Evolutionary conservation across 208 protist species (phyloP).

Genomic region (Acanthamoeba healyi): DNA sequence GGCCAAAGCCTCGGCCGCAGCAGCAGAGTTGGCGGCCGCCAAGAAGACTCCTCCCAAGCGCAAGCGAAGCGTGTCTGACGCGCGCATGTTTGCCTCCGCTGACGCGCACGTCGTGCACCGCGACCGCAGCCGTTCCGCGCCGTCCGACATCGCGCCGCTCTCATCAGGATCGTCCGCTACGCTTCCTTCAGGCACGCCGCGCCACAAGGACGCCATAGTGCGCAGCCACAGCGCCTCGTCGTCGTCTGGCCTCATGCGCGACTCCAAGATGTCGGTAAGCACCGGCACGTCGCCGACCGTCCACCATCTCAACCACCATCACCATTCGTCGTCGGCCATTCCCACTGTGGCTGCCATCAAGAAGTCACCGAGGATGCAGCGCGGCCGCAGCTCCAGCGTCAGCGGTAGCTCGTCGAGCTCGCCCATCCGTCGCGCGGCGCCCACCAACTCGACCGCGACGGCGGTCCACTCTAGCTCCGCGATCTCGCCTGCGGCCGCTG

Average conservation of each 20-base stretch:
- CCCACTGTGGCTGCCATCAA: background rate
- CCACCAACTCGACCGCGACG: background rate
- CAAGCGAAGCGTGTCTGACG: constrained; percentile 24
- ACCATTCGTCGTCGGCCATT: background rate
- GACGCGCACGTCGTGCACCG: background rate
- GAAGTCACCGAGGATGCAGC: background rate
- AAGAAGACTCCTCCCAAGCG: background rate
- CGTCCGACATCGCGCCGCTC: background rate
- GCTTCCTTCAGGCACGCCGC: background rate
- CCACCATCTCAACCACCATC: background rate
- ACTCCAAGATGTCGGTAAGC: constrained; percentile 9
- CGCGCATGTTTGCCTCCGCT: constrained; percentile 3
- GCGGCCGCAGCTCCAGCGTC: background rate
- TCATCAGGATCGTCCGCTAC: background rate
- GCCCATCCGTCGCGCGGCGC: background rate
- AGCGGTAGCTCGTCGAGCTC: background rate
- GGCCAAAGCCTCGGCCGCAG: background rate
- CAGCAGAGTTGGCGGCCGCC: background rate
- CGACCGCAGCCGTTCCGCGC: constrained; percentile 5
- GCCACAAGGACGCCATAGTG: background rate
- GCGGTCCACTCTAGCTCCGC: background rate
- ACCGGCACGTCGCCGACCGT: background rate
- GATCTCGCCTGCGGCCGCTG: background rate
- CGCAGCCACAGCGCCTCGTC: background rate
- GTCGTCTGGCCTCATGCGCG: background rate